Conservation (phyloP, 495 filamentous ascomycete genomes). For the Aspergillus hancockii region DNA sequence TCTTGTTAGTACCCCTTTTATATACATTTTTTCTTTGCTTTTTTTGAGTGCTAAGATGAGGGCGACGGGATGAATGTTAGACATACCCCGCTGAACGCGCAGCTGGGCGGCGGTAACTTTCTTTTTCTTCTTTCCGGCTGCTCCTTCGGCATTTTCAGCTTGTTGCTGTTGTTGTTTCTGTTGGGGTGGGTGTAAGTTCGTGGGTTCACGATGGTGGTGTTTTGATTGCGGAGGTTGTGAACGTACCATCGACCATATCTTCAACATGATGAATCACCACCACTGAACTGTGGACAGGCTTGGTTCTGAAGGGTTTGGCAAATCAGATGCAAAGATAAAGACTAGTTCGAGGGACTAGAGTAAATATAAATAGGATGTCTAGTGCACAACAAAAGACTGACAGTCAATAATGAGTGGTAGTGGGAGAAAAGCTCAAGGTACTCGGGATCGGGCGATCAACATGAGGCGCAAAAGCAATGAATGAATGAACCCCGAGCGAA, state of each 20-base stretch:
- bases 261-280: constrained; percentile 73
- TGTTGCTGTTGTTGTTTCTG: constrained; percentile 92
- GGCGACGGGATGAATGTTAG: background rate
- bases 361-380: background rate
- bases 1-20: too few relatives aligned
- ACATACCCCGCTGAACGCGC: constrained; percentile 89
- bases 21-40: too few relatives aligned
- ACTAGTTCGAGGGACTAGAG: background rate
- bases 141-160: constrained; percentile 82
- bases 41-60: background rate
- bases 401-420: background rate
- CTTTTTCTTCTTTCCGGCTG: constrained; percentile 84
- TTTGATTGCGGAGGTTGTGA: background rate
- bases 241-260: constrained; percentile 98
- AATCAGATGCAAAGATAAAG: background rate
- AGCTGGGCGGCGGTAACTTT: constrained; percentile 96
- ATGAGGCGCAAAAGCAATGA: constrained; percentile 1
- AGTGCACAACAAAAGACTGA: background rate
- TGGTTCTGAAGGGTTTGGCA: background rate
- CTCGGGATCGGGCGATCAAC: background rate
- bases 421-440: too few relatives aligned
- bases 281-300: background rate
- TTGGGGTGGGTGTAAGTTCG: background rate
- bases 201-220: background rate
- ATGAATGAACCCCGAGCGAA: too few relatives aligned